Conservation (phyloP, 1,139 yeast species). For the Arxiozyma slooffiae region DNA sequence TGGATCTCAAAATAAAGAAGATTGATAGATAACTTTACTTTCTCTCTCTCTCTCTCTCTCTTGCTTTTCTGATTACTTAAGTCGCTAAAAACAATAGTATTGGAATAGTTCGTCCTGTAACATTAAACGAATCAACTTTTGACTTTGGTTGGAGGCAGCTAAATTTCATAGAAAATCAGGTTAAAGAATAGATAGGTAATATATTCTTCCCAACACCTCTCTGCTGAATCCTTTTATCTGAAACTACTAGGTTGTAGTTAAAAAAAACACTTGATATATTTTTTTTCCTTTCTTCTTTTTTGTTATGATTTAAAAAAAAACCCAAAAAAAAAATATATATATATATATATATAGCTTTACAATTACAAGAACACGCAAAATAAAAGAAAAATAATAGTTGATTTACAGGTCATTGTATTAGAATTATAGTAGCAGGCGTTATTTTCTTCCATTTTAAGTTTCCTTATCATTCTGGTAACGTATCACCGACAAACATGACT, state of each 20-base stretch:
- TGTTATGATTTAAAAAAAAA: too few relatives aligned
- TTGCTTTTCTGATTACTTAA: too few relatives aligned
- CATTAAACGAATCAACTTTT: too few relatives aligned
- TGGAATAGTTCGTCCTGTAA: too few relatives aligned
- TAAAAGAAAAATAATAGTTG: too few relatives aligned
- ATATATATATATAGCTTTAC: too few relatives aligned
- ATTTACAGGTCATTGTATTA: too few relatives aligned
- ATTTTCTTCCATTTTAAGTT: too few relatives aligned
- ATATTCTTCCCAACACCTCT: background rate
- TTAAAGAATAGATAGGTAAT: background rate
- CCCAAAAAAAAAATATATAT: background rate
- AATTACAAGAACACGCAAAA: background rate
- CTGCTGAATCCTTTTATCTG: background rate
- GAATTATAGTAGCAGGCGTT: too few relatives aligned
- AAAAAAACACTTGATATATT: too few relatives aligned
- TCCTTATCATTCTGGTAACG: background rate
- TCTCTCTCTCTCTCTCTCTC: too few relatives aligned
- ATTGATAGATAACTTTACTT: background rate
- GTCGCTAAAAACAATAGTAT: background rate
- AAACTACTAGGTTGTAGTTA: background rate
- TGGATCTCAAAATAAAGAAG: background rate
- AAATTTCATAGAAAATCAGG: background rate
- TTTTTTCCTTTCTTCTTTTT: background rate
- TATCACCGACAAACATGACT: conserved; percentile 20
- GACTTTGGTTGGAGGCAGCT: background rate